Evolutionary conservation across 2,329 filamentous ascomycete species (phyloP).

Genomic region (Exophiala alcalophila): DNA sequence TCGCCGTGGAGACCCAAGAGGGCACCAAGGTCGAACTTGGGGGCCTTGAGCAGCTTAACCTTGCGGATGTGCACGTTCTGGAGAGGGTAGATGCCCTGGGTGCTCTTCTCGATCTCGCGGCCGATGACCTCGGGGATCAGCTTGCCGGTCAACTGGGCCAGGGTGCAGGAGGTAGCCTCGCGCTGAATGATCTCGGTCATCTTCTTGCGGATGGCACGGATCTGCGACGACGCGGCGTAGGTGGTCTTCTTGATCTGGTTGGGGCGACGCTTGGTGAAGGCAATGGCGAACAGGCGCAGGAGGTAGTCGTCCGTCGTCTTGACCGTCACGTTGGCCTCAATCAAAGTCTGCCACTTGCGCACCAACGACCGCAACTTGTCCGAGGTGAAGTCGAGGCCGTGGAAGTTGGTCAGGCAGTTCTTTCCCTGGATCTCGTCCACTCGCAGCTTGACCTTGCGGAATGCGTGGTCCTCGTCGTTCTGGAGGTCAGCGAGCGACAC

Average conservation of each 20-base stretch:
- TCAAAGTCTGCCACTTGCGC: constrained; percentile 99
- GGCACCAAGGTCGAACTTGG: constrained; percentile 98
- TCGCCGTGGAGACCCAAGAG: constrained; percentile 97
- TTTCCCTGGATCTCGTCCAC: constrained; percentile 99
- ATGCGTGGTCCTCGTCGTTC: constrained; percentile 99
- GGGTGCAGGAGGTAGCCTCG: constrained; percentile 90
- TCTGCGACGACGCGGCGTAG: constrained; percentile 95
- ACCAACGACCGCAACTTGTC: constrained; percentile 99
- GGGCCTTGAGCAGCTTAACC: constrained; percentile 98
- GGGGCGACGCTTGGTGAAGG: constrained; percentile 97
- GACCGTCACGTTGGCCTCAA: constrained; percentile 99
- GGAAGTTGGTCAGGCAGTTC: constrained; percentile 99
- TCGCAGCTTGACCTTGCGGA: constrained; percentile 99
- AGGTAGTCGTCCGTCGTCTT: constrained; percentile 99
- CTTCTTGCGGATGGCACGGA: constrained; percentile 97
- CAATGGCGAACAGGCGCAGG: constrained; percentile 96
- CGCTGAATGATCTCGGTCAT: constrained; percentile 99
- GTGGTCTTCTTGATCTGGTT: constrained; percentile 99
- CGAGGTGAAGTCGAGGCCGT: constrained; percentile 99
- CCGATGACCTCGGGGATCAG: constrained; percentile 99
- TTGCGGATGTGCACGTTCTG: constrained; percentile 99
- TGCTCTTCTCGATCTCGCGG: constrained; percentile 99
- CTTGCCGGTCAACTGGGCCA: constrained; percentile 96
- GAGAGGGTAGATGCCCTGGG: constrained; percentile 98
- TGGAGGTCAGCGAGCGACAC: constrained; percentile 98